phyloP scores from a whole-genome alignment of 1,284 basidiomycete genomes.

The Schizophyllum amplum region DNA sequence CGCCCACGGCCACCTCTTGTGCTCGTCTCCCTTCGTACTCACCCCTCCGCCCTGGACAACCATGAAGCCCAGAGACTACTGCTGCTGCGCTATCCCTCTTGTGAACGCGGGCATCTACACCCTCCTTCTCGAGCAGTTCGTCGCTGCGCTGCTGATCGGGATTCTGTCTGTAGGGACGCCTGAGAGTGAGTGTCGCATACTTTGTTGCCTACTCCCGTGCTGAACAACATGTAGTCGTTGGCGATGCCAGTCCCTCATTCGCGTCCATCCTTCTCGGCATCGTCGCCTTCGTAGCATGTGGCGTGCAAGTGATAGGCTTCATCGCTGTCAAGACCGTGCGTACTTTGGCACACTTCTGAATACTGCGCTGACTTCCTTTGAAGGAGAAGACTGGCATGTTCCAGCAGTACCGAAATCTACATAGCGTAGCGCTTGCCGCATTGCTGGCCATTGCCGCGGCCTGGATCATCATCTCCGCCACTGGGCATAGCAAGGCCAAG shows the following conservation, averaged over 20 bases:
- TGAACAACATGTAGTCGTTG: constrained; percentile 57
- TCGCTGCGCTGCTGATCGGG: constrained; percentile 62
- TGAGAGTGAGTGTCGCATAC: constrained; percentile 43
- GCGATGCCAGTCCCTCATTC: constrained; percentile 70
- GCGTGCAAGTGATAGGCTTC: constrained; percentile 73
- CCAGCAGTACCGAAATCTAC: constrained; percentile 67
- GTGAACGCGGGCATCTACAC: constrained; percentile 83
- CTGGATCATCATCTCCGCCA: constrained; percentile 74
- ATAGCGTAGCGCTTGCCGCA: constrained; percentile 46
- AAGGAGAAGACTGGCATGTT: constrained; percentile 77
- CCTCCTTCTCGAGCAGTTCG: constrained; percentile 70
- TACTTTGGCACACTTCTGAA: constrained; percentile 1
- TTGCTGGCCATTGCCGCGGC: constrained; percentile 73
- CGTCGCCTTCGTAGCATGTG: constrained; percentile 66
- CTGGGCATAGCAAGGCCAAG: constrained; percentile 65
- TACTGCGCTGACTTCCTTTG: constrained; percentile 2
- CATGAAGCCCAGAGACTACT: constrained; percentile 68
- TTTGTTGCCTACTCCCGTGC: constrained; percentile 4
- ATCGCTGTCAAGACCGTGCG: constrained; percentile 56
- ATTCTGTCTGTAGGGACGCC: constrained; percentile 76
- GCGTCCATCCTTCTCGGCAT: constrained; percentile 69
- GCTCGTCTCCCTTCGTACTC: constrained; percentile 2
- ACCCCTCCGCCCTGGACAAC: neutral
- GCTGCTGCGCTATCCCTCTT: constrained; percentile 79
- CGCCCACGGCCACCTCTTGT: constrained; percentile 13